Evolutionary conservation across 164 flowering plant genomes (phyloP).

Genomic region (Kingdonia uniflora): DNA sequence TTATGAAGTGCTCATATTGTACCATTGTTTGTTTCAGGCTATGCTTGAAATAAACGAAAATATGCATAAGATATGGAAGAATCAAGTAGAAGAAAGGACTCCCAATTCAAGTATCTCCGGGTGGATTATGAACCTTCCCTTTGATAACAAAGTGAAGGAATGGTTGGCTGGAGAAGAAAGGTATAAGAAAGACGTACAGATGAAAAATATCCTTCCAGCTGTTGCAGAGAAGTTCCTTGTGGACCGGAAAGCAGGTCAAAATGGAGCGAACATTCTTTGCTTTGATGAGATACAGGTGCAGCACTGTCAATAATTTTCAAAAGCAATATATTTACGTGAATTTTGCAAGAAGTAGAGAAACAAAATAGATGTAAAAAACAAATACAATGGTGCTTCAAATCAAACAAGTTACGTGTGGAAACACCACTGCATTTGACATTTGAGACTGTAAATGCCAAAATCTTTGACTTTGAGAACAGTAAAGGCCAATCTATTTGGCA

Average conservation of each 20-base stretch:
- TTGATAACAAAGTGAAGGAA: too few species aligned
- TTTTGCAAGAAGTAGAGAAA: too few species aligned
- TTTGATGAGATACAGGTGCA: slow-evolving; percentile 98
- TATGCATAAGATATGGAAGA: slow-evolving; percentile 90
- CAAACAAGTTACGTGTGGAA: too few species aligned
- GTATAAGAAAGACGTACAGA: slow-evolving; percentile 62
- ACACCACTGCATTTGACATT: too few species aligned
- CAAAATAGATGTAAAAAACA: too few species aligned
- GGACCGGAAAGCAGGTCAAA: slow-evolving; percentile 36
- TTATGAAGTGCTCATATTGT: neutral
- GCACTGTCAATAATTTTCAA: neutral
- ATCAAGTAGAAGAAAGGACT: slow-evolving; percentile 55
- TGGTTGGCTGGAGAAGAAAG: slow-evolving; percentile 90
- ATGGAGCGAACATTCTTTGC: slow-evolving; percentile 88
- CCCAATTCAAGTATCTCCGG: slow-evolving; percentile 49
- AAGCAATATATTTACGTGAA: too few species aligned
- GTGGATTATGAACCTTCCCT: slow-evolving; percentile 88
- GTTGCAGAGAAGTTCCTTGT: slow-evolving; percentile 92
- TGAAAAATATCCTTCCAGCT: slow-evolving; percentile 91
- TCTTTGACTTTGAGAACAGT: too few species aligned
- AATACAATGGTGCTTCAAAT: too few species aligned
- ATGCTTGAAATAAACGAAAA: slow-evolving; percentile 86
- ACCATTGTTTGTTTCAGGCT: slow-evolving; percentile 37
- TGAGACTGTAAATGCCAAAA: too few species aligned
- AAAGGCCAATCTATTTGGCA: too few species aligned